Evolutionary conservation across 108 stramenopile genomes (phyloP).

Genomic region (Pseudonitzschia multiseries): DNA sequence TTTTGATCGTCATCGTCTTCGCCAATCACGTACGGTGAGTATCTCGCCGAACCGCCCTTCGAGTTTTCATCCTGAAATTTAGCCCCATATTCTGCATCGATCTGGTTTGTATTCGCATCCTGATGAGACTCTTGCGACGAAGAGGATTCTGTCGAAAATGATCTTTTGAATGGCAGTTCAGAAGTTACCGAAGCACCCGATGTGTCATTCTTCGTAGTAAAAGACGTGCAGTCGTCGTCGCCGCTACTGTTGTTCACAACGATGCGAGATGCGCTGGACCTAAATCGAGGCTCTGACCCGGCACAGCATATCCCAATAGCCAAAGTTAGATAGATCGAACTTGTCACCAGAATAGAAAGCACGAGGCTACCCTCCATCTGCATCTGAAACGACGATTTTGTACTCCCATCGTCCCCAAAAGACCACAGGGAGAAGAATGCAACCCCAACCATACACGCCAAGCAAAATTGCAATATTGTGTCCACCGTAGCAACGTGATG

Average conservation of each 20-base stretch:
- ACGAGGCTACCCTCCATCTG: constrained; percentile 7
- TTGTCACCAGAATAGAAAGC: constrained; percentile 1
- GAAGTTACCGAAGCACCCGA: background rate
- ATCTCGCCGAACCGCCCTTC: background rate
- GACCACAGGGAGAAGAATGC: constrained; percentile 18
- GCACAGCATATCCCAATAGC: constrained; percentile 7
- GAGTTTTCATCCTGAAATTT: background rate
- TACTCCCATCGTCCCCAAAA: background rate
- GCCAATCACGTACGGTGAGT: background rate
- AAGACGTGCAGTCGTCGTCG: background rate
- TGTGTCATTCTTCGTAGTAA: background rate
- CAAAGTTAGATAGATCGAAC: background rate
- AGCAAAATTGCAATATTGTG: constrained; percentile 24
- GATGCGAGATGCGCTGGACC: background rate
- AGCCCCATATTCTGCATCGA: constrained; percentile 2
- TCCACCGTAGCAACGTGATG: constrained; percentile 15
- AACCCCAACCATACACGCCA: constrained; percentile 14
- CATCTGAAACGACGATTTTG: background rate
- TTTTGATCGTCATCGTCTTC: background rate
- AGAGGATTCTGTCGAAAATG: background rate
- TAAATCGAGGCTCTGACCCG: constrained; percentile 4
- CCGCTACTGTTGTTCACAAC: background rate
- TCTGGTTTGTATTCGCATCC: background rate
- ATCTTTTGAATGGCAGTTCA: constrained; percentile 4
- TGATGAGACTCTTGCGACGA: background rate